A percentile compares a stretch with the other conserved stretches of the same genome.
phyloP scores from a whole-genome alignment of 73 alveolate species.

The Paramecium sonneborni region DNA sequence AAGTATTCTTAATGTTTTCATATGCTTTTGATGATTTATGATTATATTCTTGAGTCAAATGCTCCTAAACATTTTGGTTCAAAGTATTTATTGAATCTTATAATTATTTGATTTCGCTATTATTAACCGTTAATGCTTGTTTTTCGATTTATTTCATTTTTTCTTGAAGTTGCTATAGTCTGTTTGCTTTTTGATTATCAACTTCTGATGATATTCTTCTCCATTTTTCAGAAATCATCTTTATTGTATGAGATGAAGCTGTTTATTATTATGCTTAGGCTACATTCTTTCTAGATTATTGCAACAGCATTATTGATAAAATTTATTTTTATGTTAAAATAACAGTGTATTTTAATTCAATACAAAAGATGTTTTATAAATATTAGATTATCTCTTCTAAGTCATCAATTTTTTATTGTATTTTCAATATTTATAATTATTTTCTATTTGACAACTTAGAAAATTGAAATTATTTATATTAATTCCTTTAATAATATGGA shows the following conservation, averaged over 20 bases:
- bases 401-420: background rate
- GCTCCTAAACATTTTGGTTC: background rate
- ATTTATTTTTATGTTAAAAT: background rate
- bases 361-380: background rate
- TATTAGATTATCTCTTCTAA: background rate
- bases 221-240: constrained; percentile 16
- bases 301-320: background rate
- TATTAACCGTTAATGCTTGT: background rate
- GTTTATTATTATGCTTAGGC: background rate
- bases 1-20: background rate
- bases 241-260: background rate
- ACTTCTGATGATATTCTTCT: background rate
- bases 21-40: background rate
- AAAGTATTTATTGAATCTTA: background rate
- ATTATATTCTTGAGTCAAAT: background rate
- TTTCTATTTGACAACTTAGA: background rate
- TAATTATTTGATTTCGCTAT: background rate
- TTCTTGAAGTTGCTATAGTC: background rate
- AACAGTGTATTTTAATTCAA: background rate
- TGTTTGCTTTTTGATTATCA: background rate
- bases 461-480: too few species aligned
- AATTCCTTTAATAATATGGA: too few species aligned
- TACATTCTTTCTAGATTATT: background rate
- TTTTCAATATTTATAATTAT: too few species aligned
- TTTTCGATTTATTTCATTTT: background rate